These are phyloP conservation scores for Ambrosiella xylebori DNA, from an alignment of 2,329 filamentous ascomycete genomes.

Conservation along the genomic window DNA sequence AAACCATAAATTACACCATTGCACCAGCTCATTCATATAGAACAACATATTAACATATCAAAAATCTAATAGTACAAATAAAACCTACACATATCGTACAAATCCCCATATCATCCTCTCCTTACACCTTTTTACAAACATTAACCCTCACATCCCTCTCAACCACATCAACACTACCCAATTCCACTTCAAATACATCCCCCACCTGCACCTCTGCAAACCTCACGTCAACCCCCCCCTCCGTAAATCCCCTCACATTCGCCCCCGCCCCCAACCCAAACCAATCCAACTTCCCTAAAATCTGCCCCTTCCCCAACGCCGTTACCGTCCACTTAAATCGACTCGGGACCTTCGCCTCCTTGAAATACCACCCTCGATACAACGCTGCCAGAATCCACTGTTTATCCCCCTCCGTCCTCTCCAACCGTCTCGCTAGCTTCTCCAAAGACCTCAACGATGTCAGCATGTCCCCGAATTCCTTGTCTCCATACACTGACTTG, in stretches of 20 bases:
- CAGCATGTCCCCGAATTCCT: conserved; percentile 17
- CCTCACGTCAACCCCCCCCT: conserved; percentile 22
- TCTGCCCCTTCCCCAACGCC: conserved; percentile 20
- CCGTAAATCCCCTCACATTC: conserved; percentile 24
- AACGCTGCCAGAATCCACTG: conserved; percentile 44
- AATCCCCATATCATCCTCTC: neutral
- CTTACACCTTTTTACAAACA: conserved; percentile 16
- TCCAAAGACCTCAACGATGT: conserved; percentile 36
- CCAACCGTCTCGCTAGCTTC: conserved; percentile 29
- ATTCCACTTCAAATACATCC: conserved; percentile 38
- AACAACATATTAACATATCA: too few relatives aligned
- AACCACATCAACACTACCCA: conserved; percentile 36
- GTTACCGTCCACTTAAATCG: conserved; percentile 32
- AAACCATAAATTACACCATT: too few relatives aligned
- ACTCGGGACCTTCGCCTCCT: conserved; percentile 29
- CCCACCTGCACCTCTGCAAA: conserved; percentile 29
- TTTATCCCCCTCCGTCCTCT: conserved; percentile 25
- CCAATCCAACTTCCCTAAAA: conserved; percentile 31
- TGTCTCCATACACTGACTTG: neutral
- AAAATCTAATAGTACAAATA: neutral
- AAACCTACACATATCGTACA: neutral
- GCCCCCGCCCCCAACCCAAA: conserved; percentile 24
- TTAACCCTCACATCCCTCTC: conserved; percentile 28
- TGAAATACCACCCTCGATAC: conserved; percentile 40
- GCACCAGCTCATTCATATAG: too few relatives aligned